A percentile compares a stretch with the other conserved stretches of the same genome.
These are phyloP conservation scores for Chytriomyces sp. DNA, from an alignment of 192 early-diverging fungal species.

Conservation along the genomic window DNA sequence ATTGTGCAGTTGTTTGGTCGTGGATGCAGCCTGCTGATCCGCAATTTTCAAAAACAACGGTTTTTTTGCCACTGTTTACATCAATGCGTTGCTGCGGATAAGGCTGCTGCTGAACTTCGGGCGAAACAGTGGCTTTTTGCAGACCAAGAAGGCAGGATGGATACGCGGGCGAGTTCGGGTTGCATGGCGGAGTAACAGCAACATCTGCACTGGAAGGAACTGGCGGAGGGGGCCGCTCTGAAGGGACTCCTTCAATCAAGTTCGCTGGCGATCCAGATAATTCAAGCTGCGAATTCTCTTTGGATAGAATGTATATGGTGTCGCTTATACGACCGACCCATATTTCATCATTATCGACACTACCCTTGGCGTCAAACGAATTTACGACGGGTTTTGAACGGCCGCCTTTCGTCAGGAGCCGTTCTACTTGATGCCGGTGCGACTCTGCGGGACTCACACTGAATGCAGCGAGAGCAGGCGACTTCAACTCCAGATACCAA, in stretches of 20 bases:
- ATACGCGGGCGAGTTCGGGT: slow-evolving; percentile 1
- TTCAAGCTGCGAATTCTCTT: slow-evolving; percentile 63
- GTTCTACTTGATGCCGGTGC: slow-evolving; percentile 27
- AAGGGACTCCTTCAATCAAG: neutral
- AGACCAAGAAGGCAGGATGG: slow-evolving; percentile 18
- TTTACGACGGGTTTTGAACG: neutral
- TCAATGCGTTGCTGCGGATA: too few relatives aligned
- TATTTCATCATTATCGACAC: slow-evolving; percentile 46
- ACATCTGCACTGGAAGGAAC: neutral
- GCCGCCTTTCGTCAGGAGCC: slow-evolving; percentile 10
- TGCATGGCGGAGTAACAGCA: neutral
- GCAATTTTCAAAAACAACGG: too few relatives aligned
- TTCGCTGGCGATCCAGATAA: slow-evolving; percentile 8
- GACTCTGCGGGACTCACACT: slow-evolving; percentile 23
- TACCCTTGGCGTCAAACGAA: neutral
- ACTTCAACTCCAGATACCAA: slow-evolving; percentile 35
- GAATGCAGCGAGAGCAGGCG: slow-evolving; percentile 46
- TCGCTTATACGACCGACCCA: slow-evolving; percentile 71
- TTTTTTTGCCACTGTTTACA: too few relatives aligned
- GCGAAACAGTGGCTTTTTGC: neutral
- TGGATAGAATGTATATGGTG: slow-evolving; percentile 71
- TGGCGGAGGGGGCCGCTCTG: neutral
- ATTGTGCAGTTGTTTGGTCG: neutral
- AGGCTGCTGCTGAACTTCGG: too few relatives aligned
- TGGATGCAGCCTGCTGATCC: neutral